Evolutionary conservation across 139 green algal species (phyloP).

Genomic region (Eudorina sp.): DNA sequence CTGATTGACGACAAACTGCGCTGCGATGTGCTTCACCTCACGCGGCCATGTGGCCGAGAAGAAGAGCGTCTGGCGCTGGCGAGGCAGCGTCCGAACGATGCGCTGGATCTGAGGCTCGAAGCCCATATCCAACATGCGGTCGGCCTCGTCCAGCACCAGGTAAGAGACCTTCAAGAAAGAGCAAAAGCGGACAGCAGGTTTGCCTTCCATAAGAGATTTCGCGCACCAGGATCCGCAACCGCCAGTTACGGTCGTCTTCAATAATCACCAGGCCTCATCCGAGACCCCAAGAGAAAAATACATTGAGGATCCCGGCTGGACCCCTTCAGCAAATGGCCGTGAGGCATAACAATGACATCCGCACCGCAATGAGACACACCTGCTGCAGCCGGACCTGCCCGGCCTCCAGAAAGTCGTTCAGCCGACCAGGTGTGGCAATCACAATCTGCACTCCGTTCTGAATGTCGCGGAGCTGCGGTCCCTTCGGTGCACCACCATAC

Average conservation of each 20-base stretch:
- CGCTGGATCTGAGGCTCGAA: constrained; percentile 96
- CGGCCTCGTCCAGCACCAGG: constrained; percentile 97
- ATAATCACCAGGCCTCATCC: too few species aligned
- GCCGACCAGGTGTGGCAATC: constrained; percentile 92
- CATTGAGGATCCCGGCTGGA: too few species aligned
- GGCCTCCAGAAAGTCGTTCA: constrained; percentile 94
- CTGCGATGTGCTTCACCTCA: constrained; percentile 91
- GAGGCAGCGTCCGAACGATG: constrained; percentile 80
- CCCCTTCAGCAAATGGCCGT: too few species aligned
- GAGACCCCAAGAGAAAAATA: too few species aligned
- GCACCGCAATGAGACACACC: neutral
- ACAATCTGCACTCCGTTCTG: constrained; percentile 84
- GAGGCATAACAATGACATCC: neutral
- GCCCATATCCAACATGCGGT: constrained; percentile 98
- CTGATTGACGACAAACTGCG: constrained; percentile 84
- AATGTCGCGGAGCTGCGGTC: constrained; percentile 88
- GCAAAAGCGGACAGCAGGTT: neutral
- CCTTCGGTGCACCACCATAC: constrained; percentile 93
- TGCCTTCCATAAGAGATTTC: too few species aligned
- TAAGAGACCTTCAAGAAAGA: constrained; percentile 79
- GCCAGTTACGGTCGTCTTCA: too few species aligned
- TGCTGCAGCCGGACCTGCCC: constrained; percentile 65
- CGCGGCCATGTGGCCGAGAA: constrained; percentile 92
- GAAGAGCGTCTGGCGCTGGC: constrained; percentile 91
- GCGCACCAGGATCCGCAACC: too few species aligned